Conservation (phyloP, 2,329 filamentous ascomycete species). For the Xylaria sp. region DNA sequence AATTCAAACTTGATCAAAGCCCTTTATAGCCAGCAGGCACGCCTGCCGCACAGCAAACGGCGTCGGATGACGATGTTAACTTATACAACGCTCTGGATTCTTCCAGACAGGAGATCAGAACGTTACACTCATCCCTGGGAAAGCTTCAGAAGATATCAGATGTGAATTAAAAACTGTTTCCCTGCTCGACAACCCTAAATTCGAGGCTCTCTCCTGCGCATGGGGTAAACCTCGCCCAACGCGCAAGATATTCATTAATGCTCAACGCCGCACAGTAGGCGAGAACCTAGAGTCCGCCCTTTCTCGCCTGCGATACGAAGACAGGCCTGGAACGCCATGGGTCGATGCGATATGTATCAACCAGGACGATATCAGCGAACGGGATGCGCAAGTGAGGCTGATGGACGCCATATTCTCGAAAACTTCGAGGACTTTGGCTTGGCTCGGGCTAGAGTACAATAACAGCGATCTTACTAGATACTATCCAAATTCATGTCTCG, state of each 20-base stretch:
- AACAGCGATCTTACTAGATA: background rate
- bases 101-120: background rate
- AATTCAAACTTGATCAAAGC: background rate
- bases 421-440: background rate
- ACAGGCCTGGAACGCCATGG: background rate
- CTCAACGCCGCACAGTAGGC: background rate
- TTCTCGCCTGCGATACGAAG: background rate
- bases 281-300: background rate
- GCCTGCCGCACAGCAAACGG: background rate
- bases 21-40: background rate
- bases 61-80: background rate
- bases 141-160: background rate
- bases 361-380: background rate
- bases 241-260: background rate
- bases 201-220: background rate
- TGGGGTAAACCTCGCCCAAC: background rate
- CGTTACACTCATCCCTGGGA: background rate
- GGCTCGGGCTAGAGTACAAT: background rate
- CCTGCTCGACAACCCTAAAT: background rate
- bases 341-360: too few species aligned
- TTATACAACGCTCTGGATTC: background rate
- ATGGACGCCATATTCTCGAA: background rate
- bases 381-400: background rate
- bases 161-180: background rate
- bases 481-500: background rate